phyloP scores from a whole-genome alignment of 78 protist species.

The Guillardia theta region DNA sequence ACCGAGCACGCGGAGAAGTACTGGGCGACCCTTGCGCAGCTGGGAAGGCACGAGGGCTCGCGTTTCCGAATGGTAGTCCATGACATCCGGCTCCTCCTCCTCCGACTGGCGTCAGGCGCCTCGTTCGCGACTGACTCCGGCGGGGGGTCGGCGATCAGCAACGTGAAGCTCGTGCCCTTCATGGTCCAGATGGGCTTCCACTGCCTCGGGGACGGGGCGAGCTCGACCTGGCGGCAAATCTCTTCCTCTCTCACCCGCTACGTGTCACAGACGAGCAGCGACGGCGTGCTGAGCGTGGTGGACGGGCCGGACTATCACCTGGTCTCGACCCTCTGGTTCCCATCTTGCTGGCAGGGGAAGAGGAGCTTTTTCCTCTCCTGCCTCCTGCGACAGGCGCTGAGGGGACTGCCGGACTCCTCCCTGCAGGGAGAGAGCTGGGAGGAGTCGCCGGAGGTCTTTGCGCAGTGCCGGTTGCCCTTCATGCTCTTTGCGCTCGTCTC shows the following conservation, averaged over 20 bases:
- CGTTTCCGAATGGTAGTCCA: not conserved
- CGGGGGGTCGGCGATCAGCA: not conserved
- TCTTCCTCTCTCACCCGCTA: not conserved
- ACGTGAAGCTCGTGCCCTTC: not conserved
- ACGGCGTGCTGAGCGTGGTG: not conserved
- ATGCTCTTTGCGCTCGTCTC: not conserved
- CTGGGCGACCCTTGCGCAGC: not conserved
- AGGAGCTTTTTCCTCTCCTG: not conserved
- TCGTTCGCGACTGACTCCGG: not conserved
- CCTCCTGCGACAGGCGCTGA: not conserved
- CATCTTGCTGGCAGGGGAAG: not conserved
- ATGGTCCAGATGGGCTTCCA: not conserved
- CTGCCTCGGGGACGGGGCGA: conserved; percentile 2
- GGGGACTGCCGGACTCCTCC: too few species aligned
- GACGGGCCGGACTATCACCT: not conserved
- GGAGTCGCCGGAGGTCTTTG: not conserved
- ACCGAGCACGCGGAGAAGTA: not conserved
- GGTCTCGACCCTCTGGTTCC: not conserved
- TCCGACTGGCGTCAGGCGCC: not conserved
- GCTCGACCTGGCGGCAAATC: not conserved
- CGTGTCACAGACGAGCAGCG: not conserved
- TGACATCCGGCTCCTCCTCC: conserved; percentile 9
- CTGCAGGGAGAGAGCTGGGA: not conserved
- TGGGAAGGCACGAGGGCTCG: conserved; percentile 8
- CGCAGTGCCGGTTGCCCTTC: not conserved